Base-by-base conservation (phyloP, 257 asterid genomes). In the Jacaranda copaia region DNA sequence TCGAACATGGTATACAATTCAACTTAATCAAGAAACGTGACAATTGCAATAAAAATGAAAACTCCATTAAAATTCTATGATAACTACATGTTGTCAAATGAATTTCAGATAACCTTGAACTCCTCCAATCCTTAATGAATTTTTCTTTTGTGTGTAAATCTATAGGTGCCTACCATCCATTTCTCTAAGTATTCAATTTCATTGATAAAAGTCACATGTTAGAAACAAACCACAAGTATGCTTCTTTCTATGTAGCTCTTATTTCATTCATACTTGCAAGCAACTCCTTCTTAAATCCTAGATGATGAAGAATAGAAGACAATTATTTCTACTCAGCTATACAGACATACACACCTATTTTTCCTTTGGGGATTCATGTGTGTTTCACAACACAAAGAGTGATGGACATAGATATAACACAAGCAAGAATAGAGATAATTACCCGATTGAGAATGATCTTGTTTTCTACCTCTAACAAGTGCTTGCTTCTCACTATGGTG, bases 171-270 rank as follows among this genome's bases (percentile, higher is more conserved):
- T 5, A 43, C 4, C 35, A 20, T 60, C 38, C 49, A 48, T 32
- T 73, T 32, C 16, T 35, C 15, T 9, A 11, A 20, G 69, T 42
- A 42, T 40, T 45, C 48, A 9, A 18, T 8, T 59, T 48, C 7
- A 11, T 19, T 32, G 0, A 38, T 5, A 18, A 8, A 8, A 14
- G 15, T 86, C 85, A 91, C 98, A 92, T 92, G 60, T 91, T 95
- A 0, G 96, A 48, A n/a, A 92, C 98, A 4, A 97, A 94, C 97
- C 97, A 91, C 55, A 85, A 66, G 74, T 90, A 92, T 3, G 98
- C 98, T 81, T 94, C 98, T 70, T 71, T 79, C 81, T 92, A 89
- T 0, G 96, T 85, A 52, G 98, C 98, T 85, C 74, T 85, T 62
- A 87, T 94, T 48, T 92, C 98, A 12, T 89, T 94, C 82, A 52